Evolutionary conservation across 371 early-diverging fungal genomes (phyloP).

Genomic region (Mucor plumbeus): DNA sequence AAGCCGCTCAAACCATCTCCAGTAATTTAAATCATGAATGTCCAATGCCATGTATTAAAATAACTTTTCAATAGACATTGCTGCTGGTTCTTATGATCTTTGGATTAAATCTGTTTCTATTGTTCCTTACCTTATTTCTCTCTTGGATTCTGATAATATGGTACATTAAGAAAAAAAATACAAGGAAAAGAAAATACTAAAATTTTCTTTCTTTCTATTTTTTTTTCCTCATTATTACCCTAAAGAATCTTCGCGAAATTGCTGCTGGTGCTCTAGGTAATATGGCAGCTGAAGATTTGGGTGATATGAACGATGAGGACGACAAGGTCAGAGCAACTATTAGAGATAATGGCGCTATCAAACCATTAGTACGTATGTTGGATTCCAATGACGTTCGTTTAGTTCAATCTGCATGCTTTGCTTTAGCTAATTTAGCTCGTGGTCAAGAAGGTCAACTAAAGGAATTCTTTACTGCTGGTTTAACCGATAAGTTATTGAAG

Average conservation of each 20-base stretch:
- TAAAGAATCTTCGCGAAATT: slow-evolving; percentile 39
- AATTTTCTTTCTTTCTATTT: slow-evolving; percentile 8
- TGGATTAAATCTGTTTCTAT: slow-evolving; percentile 61
- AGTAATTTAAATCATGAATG: slow-evolving; percentile 42
- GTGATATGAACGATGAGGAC: slow-evolving; percentile 74
- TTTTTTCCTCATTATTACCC: background rate
- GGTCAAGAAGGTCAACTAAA: slow-evolving; percentile 54
- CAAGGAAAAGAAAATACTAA: slow-evolving; percentile 11
- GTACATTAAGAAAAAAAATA: slow-evolving; percentile 28
- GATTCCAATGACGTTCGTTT: slow-evolving; percentile 45
- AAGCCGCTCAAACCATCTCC: slow-evolving; percentile 71
- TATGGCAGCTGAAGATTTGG: slow-evolving; percentile 77
- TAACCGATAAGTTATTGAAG: slow-evolving; percentile 23
- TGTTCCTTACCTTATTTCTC: slow-evolving; percentile 64
- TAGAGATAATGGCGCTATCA: slow-evolving; percentile 63
- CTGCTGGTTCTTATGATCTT: slow-evolving; percentile 63
- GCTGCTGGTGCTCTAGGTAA: slow-evolving; percentile 67
- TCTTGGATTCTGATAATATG: slow-evolving; percentile 58
- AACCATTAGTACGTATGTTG: slow-evolving; percentile 61
- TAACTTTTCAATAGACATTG: slow-evolving; percentile 51
- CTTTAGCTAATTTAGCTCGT: slow-evolving; percentile 76
- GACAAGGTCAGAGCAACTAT: slow-evolving; percentile 62
- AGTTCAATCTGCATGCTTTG: slow-evolving; percentile 78
- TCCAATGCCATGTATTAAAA: too few relatives aligned
- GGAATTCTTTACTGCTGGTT: slow-evolving; percentile 18